Evolutionary conservation across 768 basidiomycete genomes (phyloP).

Genomic region (Tricholoma sp.): DNA sequence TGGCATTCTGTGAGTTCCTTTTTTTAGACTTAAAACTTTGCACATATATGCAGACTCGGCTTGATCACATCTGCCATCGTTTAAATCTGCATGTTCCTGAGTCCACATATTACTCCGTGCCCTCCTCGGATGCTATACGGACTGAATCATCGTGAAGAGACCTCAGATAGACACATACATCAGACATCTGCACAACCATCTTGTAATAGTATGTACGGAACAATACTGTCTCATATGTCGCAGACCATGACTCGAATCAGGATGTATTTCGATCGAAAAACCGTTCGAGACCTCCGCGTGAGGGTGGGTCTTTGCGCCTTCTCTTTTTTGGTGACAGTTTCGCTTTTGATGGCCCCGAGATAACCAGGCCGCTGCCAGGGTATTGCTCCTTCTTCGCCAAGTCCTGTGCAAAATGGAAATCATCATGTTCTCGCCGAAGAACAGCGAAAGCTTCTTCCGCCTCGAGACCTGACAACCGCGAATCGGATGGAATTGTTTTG

Average conservation of each 20-base stretch:
- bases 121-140: too few relatives aligned
- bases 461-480: constrained; percentile 18
- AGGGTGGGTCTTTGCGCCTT: constrained; percentile 7
- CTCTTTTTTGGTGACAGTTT: constrained; percentile 13
- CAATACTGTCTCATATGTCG: too few relatives aligned
- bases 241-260: not conserved
- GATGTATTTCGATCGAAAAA: constrained; percentile 12
- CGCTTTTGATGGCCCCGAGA: constrained; percentile 11
- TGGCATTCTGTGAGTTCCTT: too few relatives aligned
- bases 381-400: constrained; percentile 44
- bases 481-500: constrained; percentile 34
- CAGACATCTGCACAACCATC: constrained; percentile 9
- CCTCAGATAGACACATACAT: not conserved
- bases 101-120: too few relatives aligned
- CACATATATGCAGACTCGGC: not conserved
- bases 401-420: constrained; percentile 86
- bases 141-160: not conserved
- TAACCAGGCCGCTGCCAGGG: constrained; percentile 16
- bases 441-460: constrained; percentile 34
- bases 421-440: constrained; percentile 69
- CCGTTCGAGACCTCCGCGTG: constrained; percentile 13
- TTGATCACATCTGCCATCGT: too few relatives aligned
- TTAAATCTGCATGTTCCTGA: too few relatives aligned
- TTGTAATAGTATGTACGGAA: not conserved
- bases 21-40: not conserved